These are phyloP conservation scores for Corymbia citriodora DNA, from an alignment of 441 rosid genomes.

Conservation along the genomic window DNA sequence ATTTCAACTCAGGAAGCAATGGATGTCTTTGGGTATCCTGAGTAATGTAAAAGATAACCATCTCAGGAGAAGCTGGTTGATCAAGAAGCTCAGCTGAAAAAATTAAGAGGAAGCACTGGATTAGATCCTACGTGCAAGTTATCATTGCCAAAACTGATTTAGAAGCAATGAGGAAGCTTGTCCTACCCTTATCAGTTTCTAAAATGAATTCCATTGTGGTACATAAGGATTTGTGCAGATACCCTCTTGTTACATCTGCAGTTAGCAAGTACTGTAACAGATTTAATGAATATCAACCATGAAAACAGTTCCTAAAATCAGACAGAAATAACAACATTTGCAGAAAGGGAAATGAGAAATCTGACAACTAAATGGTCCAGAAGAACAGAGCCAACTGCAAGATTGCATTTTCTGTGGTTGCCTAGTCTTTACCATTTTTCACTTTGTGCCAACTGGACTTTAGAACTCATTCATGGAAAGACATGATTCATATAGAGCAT, in stretches of 20 bases:
- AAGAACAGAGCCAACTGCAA: not conserved
- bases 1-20: constrained; percentile 67
- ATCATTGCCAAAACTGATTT: not conserved
- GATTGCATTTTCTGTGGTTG: not conserved
- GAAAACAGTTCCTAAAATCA: not conserved
- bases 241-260: constrained; percentile 73
- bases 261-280: constrained; percentile 68
- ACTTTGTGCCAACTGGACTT: not conserved
- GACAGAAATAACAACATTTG: not conserved
- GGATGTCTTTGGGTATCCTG: constrained; percentile 91
- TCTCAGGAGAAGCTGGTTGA: constrained; percentile 66
- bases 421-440: not conserved
- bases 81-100: constrained; percentile 61
- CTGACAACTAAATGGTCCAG: not conserved
- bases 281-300: constrained; percentile 21
- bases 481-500: not conserved
- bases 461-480: not conserved
- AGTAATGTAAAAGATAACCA: constrained; percentile 77
- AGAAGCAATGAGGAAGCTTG: not conserved
- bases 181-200: constrained; percentile 63
- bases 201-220: constrained; percentile 63
- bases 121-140: not conserved
- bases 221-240: constrained; percentile 71
- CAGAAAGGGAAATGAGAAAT: not conserved
- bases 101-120: not conserved